phyloP scores from a whole-genome alignment of 2,329 filamentous ascomycete species.

The Herpotrichia juniperi region DNA sequence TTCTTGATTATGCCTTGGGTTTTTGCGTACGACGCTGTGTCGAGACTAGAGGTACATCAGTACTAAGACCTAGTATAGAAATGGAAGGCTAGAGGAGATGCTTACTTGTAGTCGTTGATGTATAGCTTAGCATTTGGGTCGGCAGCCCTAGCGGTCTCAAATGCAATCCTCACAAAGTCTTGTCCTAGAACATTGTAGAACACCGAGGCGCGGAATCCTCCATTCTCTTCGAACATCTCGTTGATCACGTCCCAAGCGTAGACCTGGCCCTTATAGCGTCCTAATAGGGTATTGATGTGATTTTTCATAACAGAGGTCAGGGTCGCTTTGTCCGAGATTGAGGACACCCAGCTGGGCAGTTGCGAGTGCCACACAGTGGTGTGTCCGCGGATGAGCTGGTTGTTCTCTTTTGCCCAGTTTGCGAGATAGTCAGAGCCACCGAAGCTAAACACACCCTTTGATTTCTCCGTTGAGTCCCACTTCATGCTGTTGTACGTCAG shows the following conservation, averaged over 20 bases:
- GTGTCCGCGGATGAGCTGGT: constrained; percentile 68
- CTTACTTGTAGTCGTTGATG: constrained; percentile 71
- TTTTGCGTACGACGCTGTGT: constrained; percentile 66
- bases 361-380: constrained; percentile 68
- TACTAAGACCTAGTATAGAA: background rate
- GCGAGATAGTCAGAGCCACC: constrained; percentile 62
- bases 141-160: constrained; percentile 69
- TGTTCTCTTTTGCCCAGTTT: constrained; percentile 63
- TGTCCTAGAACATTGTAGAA: constrained; percentile 74
- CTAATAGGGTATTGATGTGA: constrained; percentile 65
- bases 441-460: constrained; percentile 55
- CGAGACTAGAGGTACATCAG: constrained; percentile 60
- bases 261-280: constrained; percentile 69
- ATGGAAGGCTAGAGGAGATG: background rate
- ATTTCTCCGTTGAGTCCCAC: constrained; percentile 65
- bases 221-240: constrained; percentile 69
- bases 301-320: constrained; percentile 65
- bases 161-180: constrained; percentile 74
- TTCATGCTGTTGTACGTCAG: constrained; percentile 62
- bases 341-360: constrained; percentile 62
- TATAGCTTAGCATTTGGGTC: constrained; percentile 74
- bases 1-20: constrained; percentile 61
- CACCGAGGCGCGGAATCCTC: constrained; percentile 64
- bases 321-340: constrained; percentile 58
- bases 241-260: constrained; percentile 69